Base-by-base conservation (phyloP, 73 alveolate genomes). In the Paramecium biaurelia region DNA sequence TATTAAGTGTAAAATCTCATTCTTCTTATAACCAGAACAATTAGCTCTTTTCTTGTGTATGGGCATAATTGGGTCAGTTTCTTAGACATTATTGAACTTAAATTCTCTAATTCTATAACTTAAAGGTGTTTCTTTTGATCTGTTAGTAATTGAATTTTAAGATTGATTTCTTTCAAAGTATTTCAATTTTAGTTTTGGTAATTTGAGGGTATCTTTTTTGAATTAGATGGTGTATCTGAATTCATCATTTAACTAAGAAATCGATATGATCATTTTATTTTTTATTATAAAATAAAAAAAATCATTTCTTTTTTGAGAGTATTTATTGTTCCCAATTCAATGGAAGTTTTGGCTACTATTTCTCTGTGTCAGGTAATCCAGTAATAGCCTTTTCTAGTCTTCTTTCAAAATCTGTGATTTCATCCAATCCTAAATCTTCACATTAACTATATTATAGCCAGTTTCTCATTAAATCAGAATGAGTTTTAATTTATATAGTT, bases 321-420 rank as follows among this genome's bases (percentile, higher is more conserved):
- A 53, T 53, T 53, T 53, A 53, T 53, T 53, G 3, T 53, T 53
- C 68, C 68, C 68, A 53, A 53, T 53, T 53, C 18, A 53, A 53
- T 53, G 68, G 68, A 18, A 53, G 12, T 4, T 12, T 74, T 5
- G 87, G 38, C 9, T 12, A 5, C 24, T 74, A 18, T 74, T 74
- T 74, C 38, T 74, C 59, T 14, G 41, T 43, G 1, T 74, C 87
- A 30, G 87, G 59, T 12, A 74, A 21, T 30, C 47, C 34, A 34
- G 59, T 43, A 4, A 32, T 74, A n/a, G 57, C 67, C 28, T 35
- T 21, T 35, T 74, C 87, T 74, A 74, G 12, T 35, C 87, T 32
- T 74, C 58, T 74, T 38, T 74, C 87, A n/a, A 74, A 74, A 74
- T 74, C 87, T 35, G 14, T 74, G 9, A 74, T 35, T 35, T 74